Conservation (phyloP, 805 yeast genomes). For the Kodamaea jinghongensis region DNA sequence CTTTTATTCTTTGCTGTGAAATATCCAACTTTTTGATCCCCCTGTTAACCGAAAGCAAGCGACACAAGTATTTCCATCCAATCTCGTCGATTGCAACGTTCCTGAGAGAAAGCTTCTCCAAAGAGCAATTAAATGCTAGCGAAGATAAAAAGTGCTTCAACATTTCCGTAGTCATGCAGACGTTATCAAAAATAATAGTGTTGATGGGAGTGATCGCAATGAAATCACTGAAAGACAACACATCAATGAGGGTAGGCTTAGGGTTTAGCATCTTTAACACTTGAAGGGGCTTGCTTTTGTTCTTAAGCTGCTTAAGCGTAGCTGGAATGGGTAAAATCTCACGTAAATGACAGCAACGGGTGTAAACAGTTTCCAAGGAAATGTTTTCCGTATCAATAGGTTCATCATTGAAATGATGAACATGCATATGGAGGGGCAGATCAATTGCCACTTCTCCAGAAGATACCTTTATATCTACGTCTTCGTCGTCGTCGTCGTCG, state of each 20-base stretch:
- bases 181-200: constrained; percentile 57
- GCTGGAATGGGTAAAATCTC: constrained; percentile 52
- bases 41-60: constrained; percentile 42
- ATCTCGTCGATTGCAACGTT: constrained; percentile 52
- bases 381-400: neutral
- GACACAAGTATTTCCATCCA: constrained; percentile 53
- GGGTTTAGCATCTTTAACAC: constrained; percentile 57
- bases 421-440: constrained; percentile 66
- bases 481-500: constrained; percentile 22
- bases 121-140: constrained; percentile 38
- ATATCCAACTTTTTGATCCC: constrained; percentile 51
- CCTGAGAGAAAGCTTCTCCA: constrained; percentile 53
- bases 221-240: constrained; percentile 56
- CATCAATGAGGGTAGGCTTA: constrained; percentile 56
- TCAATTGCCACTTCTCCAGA: constrained; percentile 51
- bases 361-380: constrained; percentile 46
- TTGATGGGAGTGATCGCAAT: constrained; percentile 54
- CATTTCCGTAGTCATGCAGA: constrained; percentile 54
- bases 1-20: constrained; percentile 53
- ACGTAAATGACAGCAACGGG: constrained; percentile 48
- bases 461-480: constrained; percentile 4
- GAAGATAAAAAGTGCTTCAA: constrained; percentile 47
- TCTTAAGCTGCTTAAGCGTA: constrained; percentile 51
- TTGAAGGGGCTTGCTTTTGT: constrained; percentile 49
- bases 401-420: constrained; percentile 41